A percentile compares a stretch with the other conserved stretches of the same genome.
Conservation (phyloP, 129 eudicot species). For the Artemisia tridentata region DNA sequence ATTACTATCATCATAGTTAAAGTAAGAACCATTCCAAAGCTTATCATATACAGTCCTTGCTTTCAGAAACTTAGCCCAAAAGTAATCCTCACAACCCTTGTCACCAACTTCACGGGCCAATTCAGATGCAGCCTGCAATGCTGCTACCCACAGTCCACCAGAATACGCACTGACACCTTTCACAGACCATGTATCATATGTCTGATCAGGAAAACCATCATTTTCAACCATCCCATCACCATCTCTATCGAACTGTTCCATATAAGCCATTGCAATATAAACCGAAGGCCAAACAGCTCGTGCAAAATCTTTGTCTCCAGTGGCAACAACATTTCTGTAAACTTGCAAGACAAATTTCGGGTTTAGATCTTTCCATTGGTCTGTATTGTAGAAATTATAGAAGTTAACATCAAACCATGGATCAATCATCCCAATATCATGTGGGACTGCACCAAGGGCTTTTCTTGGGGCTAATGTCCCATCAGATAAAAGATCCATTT, state of each 20-base stretch:
- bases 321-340: conserved; percentile 77
- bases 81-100: conserved; percentile 71
- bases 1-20: conserved; percentile 75
- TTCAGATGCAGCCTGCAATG: conserved; percentile 91
- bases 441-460: conserved; percentile 96
- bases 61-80: conserved; percentile 71
- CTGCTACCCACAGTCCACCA: conserved; percentile 98
- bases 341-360: conserved; percentile 92
- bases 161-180: conserved; percentile 88
- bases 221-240: conserved; percentile 98
- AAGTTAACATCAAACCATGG: conserved; percentile 94
- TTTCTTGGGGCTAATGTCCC: conserved; percentile 60
- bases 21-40: conserved; percentile 92
- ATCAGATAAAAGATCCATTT: conserved; percentile 55
- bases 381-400: conserved; percentile 65
- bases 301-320: conserved; percentile 78
- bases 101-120: conserved; percentile 81
- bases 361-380: conserved; percentile 93
- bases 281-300: conserved; percentile 95
- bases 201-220: conserved; percentile 98
- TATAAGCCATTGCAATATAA: conserved; percentile 88
- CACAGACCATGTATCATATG: conserved; percentile 93
- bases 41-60: conserved; percentile 79
- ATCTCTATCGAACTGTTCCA: conserved; percentile 97
- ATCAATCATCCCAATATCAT: conserved; percentile 90